phyloP scores from a whole-genome alignment of 169 alveolate species.

The Plasmodium coatneyi region DNA sequence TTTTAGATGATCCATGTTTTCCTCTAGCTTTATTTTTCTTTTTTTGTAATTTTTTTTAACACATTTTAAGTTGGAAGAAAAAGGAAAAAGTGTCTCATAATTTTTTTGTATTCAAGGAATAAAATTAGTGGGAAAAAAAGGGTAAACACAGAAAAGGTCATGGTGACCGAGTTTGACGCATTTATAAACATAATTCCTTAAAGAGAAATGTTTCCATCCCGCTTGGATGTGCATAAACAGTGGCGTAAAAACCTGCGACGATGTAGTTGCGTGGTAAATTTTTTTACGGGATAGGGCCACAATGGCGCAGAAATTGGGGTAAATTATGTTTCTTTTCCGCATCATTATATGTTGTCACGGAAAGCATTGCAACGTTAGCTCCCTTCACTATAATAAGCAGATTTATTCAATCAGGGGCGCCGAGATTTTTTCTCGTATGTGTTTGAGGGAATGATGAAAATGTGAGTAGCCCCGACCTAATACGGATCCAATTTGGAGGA shows the following conservation, averaged over 20 bases:
- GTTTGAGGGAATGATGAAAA: neutral
- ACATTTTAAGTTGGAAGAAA: neutral
- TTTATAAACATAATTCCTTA: neutral
- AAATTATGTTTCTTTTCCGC: neutral
- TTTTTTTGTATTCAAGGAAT: neutral
- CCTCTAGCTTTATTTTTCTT: neutral
- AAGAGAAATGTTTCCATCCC: neutral
- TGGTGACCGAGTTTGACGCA: neutral
- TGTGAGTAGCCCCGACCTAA: neutral
- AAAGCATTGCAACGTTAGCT: neutral
- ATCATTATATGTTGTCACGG: neutral
- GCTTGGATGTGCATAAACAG: neutral
- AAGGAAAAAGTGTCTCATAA: neutral
- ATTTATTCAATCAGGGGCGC: neutral
- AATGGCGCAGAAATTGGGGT: neutral
- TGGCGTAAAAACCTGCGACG: neutral
- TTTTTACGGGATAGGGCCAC: neutral
- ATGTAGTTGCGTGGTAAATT: neutral
- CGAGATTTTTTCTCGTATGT: neutral
- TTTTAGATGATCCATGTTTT: neutral
- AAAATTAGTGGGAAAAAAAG: conserved; percentile 68
- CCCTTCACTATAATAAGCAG: neutral
- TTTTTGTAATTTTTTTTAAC: too few relatives aligned
- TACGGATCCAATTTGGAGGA: neutral
- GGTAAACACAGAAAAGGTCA: neutral